Evolutionary conservation across 208 protist species (phyloP).

Genomic region (Acanthamoeba castellanii): DNA sequence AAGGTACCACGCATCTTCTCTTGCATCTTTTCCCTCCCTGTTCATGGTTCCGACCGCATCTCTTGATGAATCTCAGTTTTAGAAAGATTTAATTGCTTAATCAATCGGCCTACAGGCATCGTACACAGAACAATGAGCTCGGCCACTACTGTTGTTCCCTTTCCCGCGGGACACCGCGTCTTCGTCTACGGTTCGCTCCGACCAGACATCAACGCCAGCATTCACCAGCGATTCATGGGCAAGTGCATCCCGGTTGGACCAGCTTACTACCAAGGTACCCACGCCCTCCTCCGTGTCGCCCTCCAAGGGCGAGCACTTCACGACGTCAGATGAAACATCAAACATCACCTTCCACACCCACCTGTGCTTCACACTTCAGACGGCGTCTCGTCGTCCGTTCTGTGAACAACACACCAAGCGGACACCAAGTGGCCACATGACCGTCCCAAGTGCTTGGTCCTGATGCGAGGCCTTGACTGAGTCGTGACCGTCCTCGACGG

Average conservation of each 20-base stretch:
- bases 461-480: background rate
- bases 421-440: background rate
- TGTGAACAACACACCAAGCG: background rate
- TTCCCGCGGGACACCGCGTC: background rate
- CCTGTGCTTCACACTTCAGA: background rate
- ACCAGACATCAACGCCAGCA: slow-evolving; percentile 58
- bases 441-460: background rate
- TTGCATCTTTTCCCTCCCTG: background rate
- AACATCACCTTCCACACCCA: background rate
- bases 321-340: background rate
- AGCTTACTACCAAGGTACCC: background rate
- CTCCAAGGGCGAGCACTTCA: background rate
- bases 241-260: slow-evolving; percentile 8
- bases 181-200: slow-evolving; percentile 54
- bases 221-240: slow-evolving; percentile 43
- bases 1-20: background rate
- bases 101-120: background rate
- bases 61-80: background rate
- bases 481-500: background rate
- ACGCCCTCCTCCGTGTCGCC: background rate
- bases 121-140: background rate
- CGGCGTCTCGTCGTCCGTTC: background rate
- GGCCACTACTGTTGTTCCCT: background rate
- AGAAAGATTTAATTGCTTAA: background rate
- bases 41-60: background rate